Evolutionary conservation across 495 filamentous ascomycete species (phyloP).

Genomic region (Annulohypoxylon stygium): DNA sequence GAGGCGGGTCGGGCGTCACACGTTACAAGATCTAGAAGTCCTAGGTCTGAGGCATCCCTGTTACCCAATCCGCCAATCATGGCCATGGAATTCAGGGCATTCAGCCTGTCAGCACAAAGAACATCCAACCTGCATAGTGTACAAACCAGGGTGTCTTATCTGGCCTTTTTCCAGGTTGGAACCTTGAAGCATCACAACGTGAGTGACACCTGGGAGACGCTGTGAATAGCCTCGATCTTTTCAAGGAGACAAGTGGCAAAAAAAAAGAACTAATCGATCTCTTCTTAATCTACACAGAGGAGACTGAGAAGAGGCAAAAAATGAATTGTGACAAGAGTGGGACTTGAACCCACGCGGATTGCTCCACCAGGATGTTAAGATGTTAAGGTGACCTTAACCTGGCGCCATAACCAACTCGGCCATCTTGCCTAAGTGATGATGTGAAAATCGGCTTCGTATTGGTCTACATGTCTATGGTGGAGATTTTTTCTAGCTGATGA

Average conservation of each 20-base stretch:
- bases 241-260: no score
- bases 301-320: conserved; percentile 14
- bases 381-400: conserved; percentile 54
- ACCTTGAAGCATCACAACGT: no score
- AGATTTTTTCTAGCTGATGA: background rate
- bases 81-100: background rate
- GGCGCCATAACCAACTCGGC: conserved; percentile 61
- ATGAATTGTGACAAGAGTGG: conserved; percentile 54
- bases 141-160: no score
- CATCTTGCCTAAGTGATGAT: conserved; percentile 50
- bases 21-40: background rate
- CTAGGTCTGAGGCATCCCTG: background rate
- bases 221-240: no score
- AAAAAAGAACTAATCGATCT: no score
- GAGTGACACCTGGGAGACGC: no score
- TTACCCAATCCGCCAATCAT: background rate
- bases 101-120: no score
- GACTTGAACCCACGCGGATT: conserved; percentile 61
- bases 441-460: background rate
- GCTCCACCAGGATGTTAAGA: conserved; percentile 55
- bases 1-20: background rate
- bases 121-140: background rate
- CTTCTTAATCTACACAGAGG: background rate
- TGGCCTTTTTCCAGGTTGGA: no score
- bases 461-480: background rate